These are phyloP conservation scores for Penicillium daleae DNA, from an alignment of 495 filamentous ascomycete species.

Conservation along the genomic window DNA sequence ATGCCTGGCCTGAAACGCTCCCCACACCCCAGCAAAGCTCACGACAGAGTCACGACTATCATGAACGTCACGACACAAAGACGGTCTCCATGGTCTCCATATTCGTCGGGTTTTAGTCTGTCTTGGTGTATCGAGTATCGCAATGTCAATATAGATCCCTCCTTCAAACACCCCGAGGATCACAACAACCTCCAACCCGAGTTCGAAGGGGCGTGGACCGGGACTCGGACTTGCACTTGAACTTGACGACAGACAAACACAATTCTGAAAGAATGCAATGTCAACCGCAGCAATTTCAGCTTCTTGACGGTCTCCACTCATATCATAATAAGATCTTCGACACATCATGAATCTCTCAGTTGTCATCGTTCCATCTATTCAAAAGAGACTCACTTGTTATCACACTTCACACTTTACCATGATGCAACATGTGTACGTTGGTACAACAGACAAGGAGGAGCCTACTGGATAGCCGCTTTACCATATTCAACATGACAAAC, in stretches of 20 bases:
- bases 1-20: neutral
- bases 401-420: neutral
- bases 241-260: neutral
- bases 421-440: neutral
- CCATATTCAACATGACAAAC: neutral
- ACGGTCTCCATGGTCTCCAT: too few relatives aligned
- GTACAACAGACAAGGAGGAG: neutral
- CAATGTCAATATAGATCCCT: neutral
- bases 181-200: neutral
- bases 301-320: neutral
- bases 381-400: neutral
- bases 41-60: neutral
- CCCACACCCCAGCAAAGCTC: neutral
- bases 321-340: neutral
- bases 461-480: neutral
- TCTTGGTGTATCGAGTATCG: neutral
- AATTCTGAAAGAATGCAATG: neutral
- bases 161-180: neutral
- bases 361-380: neutral
- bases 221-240: neutral
- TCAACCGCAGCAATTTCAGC: neutral
- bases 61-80: neutral
- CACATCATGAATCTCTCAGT: neutral
- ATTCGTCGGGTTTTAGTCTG: neutral
- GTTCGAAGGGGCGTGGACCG: too few relatives aligned